Evolutionary conservation across 2,329 filamentous ascomycete species (phyloP).

Genomic region (Juglanconis sp.): DNA sequence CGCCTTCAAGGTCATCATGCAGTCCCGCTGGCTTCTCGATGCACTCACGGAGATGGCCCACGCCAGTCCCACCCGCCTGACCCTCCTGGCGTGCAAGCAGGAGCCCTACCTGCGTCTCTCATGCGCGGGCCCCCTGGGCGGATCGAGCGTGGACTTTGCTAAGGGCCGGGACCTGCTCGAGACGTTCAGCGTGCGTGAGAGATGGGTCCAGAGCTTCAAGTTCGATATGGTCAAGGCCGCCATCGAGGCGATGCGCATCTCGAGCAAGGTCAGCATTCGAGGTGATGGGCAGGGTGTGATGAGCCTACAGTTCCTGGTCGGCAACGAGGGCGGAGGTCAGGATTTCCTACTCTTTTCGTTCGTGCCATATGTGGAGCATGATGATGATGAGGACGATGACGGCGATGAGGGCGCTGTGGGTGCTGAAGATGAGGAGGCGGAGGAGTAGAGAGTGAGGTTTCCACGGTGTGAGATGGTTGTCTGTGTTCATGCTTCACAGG

Average conservation of each 20-base stretch:
- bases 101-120: slow-evolving; percentile 74
- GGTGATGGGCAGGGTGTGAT: slow-evolving; percentile 86
- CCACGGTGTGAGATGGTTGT: too few species aligned
- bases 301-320: slow-evolving; percentile 94
- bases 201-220: slow-evolving; percentile 72
- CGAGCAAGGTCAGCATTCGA: slow-evolving; percentile 87
- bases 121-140: slow-evolving; percentile 57
- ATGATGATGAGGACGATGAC: slow-evolving; percentile 50
- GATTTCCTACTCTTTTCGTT: slow-evolving; percentile 83
- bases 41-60: slow-evolving; percentile 66
- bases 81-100: slow-evolving; percentile 60
- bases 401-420: slow-evolving; percentile 41
- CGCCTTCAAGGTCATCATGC: slow-evolving; percentile 93
- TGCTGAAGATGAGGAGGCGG: slow-evolving; percentile 30
- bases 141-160: slow-evolving; percentile 65
- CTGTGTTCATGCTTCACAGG: too few species aligned
- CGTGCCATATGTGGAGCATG: slow-evolving; percentile 65
- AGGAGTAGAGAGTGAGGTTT: slow-evolving; percentile 10
- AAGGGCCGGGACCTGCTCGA: slow-evolving; percentile 67
- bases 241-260: slow-evolving; percentile 85
- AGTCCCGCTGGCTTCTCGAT: slow-evolving; percentile 68
- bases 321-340: slow-evolving; percentile 66
- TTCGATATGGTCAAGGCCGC: slow-evolving; percentile 85
- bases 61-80: slow-evolving; percentile 70
- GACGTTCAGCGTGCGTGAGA: slow-evolving; percentile 63